Conservation (phyloP, 139 green algal species). For the Gonium pectorale region DNA sequence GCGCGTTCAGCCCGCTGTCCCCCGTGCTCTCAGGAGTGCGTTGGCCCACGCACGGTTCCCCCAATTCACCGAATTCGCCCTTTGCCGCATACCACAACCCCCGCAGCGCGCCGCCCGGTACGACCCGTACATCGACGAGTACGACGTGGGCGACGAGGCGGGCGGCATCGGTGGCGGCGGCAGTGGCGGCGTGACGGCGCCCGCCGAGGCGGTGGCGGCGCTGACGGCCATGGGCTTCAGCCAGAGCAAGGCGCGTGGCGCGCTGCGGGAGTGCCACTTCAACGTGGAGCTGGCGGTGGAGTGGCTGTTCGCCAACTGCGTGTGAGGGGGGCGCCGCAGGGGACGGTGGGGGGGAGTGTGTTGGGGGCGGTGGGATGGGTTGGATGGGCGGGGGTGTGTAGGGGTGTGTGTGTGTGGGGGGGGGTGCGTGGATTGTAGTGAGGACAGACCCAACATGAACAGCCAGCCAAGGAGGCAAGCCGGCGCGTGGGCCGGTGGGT, state of each 20-base stretch:
- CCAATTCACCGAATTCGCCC: no score
- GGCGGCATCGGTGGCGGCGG: neutral
- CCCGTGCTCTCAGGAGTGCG: no score
- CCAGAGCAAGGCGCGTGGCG: conserved; percentile 68
- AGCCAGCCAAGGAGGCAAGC: no score
- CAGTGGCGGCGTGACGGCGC: neutral
- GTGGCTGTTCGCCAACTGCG: conserved; percentile 67
- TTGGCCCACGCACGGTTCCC: no score
- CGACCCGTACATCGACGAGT: conserved; percentile 31
- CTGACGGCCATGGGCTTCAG: conserved; percentile 80
- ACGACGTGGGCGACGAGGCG: conserved; percentile 19
- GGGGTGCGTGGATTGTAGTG: no score
- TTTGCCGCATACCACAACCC: neutral
- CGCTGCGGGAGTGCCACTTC: conserved; percentile 70
- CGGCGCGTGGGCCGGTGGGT: no score
- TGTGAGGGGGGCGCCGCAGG: neutral
- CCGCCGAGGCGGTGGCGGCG: neutral
- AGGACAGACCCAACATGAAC: no score
- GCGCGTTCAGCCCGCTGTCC: no score
- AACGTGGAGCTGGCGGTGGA: conserved; percentile 71
- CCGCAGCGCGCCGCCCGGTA: neutral
- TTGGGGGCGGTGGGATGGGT: no score
- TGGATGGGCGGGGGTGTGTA: no score
- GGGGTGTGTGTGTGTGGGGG: no score
- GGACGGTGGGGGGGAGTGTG: no score